phyloP scores from a whole-genome alignment of 345 rosid genomes.

The Salix dunnii region DNA sequence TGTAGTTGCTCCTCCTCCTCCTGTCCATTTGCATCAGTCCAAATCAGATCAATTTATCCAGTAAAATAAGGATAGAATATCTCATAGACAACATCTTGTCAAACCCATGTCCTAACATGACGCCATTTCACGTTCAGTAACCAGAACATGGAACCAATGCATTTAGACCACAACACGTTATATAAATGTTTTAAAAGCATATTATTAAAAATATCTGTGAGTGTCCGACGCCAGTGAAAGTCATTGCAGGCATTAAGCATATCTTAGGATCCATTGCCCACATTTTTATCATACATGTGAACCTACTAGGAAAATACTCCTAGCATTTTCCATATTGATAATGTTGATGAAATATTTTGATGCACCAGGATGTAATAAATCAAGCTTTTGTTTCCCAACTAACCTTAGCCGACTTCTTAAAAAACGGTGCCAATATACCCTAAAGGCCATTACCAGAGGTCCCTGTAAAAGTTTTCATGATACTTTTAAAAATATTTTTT shows the following conservation, averaged over 20 bases:
- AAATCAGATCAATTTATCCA: conserved; percentile 10
- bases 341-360: not conserved
- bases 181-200: no score
- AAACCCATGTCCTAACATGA: not conserved
- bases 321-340: not conserved
- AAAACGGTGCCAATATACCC: not conserved
- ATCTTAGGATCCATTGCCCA: not conserved
- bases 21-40: conserved; percentile 24
- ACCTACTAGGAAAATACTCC: not conserved
- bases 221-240: no score
- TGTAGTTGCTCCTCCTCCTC: conserved; percentile 38
- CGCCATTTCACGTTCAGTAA: not conserved
- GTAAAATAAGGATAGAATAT: not conserved
- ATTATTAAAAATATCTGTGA: no score
- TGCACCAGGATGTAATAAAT: not conserved
- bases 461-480: no score
- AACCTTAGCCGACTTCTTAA: not conserved
- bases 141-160: not conserved
- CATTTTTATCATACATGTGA: no score
- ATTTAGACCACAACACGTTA: no score
- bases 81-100: not conserved
- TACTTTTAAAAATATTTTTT: no score
- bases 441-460: conserved; percentile 3
- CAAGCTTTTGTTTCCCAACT: not conserved
- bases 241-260: not conserved